A percentile compares a stretch with the other conserved stretches of the same genome.
These are phyloP conservation scores for Discostella pseudostelligera DNA, from an alignment of 108 stramenopile genomes.

Conservation along the genomic window DNA sequence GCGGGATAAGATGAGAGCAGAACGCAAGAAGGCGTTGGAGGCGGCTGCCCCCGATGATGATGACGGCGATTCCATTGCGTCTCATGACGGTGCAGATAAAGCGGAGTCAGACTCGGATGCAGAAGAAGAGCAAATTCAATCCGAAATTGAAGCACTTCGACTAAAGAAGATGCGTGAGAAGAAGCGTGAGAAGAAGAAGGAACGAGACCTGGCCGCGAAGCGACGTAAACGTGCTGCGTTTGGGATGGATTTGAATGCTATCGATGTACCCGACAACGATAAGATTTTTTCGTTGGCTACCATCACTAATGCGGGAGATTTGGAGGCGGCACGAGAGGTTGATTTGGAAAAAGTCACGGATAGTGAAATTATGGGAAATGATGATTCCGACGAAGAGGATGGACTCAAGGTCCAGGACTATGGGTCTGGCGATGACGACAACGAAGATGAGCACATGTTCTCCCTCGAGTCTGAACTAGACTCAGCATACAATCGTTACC, in stretches of 20 bases:
- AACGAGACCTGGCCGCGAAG: conserved; percentile 81
- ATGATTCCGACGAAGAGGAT: conserved; percentile 49
- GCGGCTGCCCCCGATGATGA: conserved; percentile 46
- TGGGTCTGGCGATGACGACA: conserved; percentile 49
- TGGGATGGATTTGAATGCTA: conserved; percentile 88
- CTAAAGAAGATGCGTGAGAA: conserved; percentile 67
- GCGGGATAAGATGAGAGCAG: conserved; percentile 83
- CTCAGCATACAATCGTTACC: conserved; percentile 82
- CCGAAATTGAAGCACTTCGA: conserved; percentile 70
- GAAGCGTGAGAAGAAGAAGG: conserved; percentile 90
- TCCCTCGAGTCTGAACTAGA: conserved; percentile 84
- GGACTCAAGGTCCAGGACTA: conserved; percentile 40
- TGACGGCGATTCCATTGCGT: conserved; percentile 30
- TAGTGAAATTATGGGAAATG: conserved; percentile 54
- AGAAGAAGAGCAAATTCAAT: conserved; percentile 81
- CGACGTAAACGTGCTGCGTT: conserved; percentile 77
- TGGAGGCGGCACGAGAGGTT: conserved; percentile 75
- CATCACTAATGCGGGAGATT: conserved; percentile 61
- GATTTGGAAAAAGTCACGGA: conserved; percentile 75
- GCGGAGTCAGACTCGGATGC: conserved; percentile 68
- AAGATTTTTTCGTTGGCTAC: conserved; percentile 79
- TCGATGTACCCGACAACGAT: conserved; percentile 84
- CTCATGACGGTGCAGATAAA: conserved; percentile 26
- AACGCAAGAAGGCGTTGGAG: conserved; percentile 53
- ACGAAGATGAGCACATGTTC: conserved; percentile 55